phyloP scores from a whole-genome alignment of 163 green algal species.

The Chlamydomonas reinhardtii region DNA sequence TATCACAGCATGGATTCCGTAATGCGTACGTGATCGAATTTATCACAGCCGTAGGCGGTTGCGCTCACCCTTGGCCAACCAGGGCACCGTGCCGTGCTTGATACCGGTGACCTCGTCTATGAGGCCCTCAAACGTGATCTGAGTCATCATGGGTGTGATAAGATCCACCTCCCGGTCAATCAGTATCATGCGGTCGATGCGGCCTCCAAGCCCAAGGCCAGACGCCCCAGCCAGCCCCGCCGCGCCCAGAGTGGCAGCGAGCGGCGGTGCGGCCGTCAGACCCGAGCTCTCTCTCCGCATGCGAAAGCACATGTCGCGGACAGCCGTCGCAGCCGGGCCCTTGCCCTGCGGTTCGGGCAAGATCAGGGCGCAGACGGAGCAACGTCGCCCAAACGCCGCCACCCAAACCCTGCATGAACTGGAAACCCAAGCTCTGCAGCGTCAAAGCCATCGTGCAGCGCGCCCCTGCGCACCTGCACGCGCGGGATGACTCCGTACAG shows the following conservation, averaged over 20 bases:
- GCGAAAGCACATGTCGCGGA: constrained; percentile 80
- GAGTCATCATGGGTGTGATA: constrained; percentile 91
- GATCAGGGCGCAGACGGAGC: too few relatives aligned
- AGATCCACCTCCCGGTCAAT: constrained; percentile 90
- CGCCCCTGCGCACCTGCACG: constrained; percentile 59
- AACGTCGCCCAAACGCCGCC: too few relatives aligned
- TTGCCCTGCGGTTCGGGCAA: constrained; percentile 70
- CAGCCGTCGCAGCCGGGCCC: constrained; percentile 73
- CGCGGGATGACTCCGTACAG: constrained; percentile 71
- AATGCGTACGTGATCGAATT: too few relatives aligned
- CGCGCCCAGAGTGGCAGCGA: constrained; percentile 76
- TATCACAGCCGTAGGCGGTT: too few relatives aligned
- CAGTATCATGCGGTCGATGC: constrained; percentile 84
- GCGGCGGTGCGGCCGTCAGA: neutral
- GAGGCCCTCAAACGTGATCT: constrained; percentile 96
- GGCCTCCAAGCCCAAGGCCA: constrained; percentile 72
- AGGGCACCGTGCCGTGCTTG: constrained; percentile 72
- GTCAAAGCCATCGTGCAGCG: too few relatives aligned
- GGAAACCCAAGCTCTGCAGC: too few relatives aligned
- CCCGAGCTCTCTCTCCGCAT: constrained; percentile 76
- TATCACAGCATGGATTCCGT: too few relatives aligned
- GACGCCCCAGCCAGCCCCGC: constrained; percentile 63
- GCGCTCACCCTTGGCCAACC: constrained; percentile 16
- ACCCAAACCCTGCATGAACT: too few relatives aligned
- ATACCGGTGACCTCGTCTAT: constrained; percentile 93